phyloP scores from a whole-genome alignment of 106 monocot genomes.

The Alisma plantagoaquatica region DNA sequence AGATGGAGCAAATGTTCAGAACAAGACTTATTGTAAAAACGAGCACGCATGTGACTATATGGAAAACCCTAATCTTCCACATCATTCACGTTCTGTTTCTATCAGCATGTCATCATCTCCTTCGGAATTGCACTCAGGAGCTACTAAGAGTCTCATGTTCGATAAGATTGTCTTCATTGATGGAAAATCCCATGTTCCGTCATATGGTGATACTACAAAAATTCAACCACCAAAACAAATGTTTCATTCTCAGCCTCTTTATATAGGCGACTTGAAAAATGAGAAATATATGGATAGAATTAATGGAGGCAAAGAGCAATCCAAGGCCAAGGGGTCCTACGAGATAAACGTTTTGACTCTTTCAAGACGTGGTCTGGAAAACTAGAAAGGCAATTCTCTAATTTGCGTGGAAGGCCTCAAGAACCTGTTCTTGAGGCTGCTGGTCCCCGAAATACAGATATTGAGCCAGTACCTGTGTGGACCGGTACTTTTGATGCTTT shows the following conservation, averaged over 20 bases:
- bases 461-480: constrained; percentile 25
- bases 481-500: constrained; percentile 66
- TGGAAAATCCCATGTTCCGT: neutral
- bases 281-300: too few relatives aligned
- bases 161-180: neutral
- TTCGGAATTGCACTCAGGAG: constrained; percentile 8
- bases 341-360: constrained; percentile 38
- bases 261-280: too few relatives aligned
- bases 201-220: neutral
- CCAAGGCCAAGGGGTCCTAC: constrained; percentile 3
- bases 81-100: constrained; percentile 14
- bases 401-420: constrained; percentile 34
- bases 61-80: too few relatives aligned
- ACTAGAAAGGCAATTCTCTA: constrained; percentile 34
- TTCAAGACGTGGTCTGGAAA: constrained; percentile 55
- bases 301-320: neutral
- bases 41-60: too few relatives aligned
- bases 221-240: neutral
- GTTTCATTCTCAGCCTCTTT: constrained; percentile 28
- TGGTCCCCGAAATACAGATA: constrained; percentile 1
- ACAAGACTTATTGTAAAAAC: too few relatives aligned
- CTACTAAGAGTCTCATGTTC: constrained; percentile 1
- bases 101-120: constrained; percentile 24
- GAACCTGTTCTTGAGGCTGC: constrained; percentile 3
- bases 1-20: neutral